phyloP scores from a whole-genome alignment of 2,329 filamentous ascomycete species.

The Hymenoscyphus albidus region DNA sequence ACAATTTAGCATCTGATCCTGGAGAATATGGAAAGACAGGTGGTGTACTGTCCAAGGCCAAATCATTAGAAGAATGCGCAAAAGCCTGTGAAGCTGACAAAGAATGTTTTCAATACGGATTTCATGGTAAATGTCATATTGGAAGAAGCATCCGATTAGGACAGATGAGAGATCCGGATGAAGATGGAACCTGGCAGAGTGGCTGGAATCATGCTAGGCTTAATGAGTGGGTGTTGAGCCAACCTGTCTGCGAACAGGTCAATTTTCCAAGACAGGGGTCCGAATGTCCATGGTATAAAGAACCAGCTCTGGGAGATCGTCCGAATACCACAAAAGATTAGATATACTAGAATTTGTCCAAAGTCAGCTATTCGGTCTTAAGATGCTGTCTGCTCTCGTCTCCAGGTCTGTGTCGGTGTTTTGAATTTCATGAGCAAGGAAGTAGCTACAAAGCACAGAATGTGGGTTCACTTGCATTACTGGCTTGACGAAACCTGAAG shows the following conservation, averaged over 20 bases:
- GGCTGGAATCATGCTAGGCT: conserved; percentile 13
- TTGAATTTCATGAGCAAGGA: no score
- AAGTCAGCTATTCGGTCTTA: no score
- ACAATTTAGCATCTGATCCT: conserved; percentile 45
- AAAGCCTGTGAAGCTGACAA: conserved; percentile 42
- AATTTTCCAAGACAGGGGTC: conserved; percentile 4
- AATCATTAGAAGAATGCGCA: conserved; percentile 43
- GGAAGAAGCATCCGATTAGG: conserved; percentile 13
- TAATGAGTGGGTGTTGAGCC: conserved; percentile 6
- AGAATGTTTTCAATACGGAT: conserved; percentile 36
- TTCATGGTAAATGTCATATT: conserved; percentile 20
- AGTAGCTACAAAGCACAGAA: no score
- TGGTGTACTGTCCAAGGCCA: conserved; percentile 39
- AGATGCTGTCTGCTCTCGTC: no score
- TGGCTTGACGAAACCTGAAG: no score
- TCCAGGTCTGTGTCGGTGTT: no score
- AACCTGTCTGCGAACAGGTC: conserved; percentile 5
- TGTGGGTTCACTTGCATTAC: no score
- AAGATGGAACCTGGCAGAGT: conserved; percentile 11
- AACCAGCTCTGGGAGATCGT: background rate
- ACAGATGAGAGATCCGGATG: conserved; percentile 4
- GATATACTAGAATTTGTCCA: background rate
- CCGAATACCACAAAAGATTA: background rate
- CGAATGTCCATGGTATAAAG: background rate
- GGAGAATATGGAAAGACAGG: conserved; percentile 40